Evolutionary conservation across 2,329 filamentous ascomycete genomes (phyloP).

Genomic region (Botrytis hyacinthi): DNA sequence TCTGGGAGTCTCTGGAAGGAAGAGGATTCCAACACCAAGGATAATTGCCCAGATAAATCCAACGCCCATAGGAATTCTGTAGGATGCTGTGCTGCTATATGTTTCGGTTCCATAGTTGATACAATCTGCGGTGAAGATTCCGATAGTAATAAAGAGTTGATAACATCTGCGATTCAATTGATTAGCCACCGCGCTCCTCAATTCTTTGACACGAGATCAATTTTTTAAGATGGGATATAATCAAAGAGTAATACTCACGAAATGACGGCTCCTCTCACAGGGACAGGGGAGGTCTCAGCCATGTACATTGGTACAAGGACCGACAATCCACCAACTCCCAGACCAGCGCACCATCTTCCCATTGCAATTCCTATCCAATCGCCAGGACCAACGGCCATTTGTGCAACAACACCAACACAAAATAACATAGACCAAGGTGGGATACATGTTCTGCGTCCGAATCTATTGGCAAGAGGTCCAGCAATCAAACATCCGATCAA

Average conservation of each 20-base stretch:
- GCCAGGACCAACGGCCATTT: conserved; percentile 54
- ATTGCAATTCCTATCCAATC: conserved; percentile 63
- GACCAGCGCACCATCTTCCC: conserved; percentile 64
- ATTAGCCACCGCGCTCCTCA: conserved; percentile 25
- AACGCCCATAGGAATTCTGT: conserved; percentile 61
- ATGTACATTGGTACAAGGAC: conserved; percentile 67
- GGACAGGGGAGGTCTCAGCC: conserved; percentile 59
- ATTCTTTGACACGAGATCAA: not conserved
- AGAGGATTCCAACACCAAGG: conserved; percentile 52
- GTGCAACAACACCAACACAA: conserved; percentile 62
- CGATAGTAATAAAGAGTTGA: conserved; percentile 71
- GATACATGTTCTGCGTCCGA: conserved; percentile 62
- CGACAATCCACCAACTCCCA: conserved; percentile 66
- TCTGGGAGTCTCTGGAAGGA: conserved; percentile 56
- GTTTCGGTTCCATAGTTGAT: conserved; percentile 51
- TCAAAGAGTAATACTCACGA: conserved; percentile 38
- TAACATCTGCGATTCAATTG: conserved; percentile 50
- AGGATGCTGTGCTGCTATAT: conserved; percentile 46
- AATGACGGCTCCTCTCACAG: conserved; percentile 64
- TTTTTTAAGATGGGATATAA: not conserved
- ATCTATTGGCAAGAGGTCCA: conserved; percentile 64
- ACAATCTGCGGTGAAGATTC: conserved; percentile 58
- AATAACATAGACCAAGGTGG: conserved; percentile 53
- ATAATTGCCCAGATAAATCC: conserved; percentile 53
- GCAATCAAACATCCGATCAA: conserved; percentile 77